These are phyloP conservation scores for Cryphonectria naterciae DNA, from an alignment of 2,329 filamentous ascomycete genomes.

Conservation along the genomic window DNA sequence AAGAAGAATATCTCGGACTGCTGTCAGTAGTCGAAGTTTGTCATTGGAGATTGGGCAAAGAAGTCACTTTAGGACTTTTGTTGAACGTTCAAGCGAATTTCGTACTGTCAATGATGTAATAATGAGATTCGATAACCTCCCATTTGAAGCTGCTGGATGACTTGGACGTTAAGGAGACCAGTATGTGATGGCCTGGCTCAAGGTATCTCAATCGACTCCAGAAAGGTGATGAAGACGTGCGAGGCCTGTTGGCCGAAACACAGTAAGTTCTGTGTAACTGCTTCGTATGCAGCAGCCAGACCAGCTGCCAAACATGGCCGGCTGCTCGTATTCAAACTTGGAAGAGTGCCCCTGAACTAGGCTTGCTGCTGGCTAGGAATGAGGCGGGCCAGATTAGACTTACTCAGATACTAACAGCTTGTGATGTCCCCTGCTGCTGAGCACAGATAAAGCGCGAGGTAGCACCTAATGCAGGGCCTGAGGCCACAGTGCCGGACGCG, in stretches of 20 bases:
- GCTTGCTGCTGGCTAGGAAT: not conserved
- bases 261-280: not conserved
- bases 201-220: not conserved
- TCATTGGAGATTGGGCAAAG: slow-evolving; percentile 2
- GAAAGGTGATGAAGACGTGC: not conserved
- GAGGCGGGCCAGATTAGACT: not conserved
- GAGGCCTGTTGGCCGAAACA: not conserved
- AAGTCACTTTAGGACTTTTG: not conserved
- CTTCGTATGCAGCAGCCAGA: not conserved
- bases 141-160: slow-evolving; percentile 2
- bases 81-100: not conserved
- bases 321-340: slow-evolving; percentile 22
- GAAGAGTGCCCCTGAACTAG: not conserved
- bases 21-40: not conserved
- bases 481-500: not conserved
- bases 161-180: slow-evolving; percentile 2
- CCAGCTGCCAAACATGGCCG: slow-evolving; percentile 1
- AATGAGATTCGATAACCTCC: slow-evolving; percentile 7
- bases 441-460: not conserved
- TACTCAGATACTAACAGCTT: slow-evolving; percentile 1
- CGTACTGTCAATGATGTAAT: slow-evolving; percentile 4
- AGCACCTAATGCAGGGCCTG: not conserved
- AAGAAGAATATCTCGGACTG: not conserved
- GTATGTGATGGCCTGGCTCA: slow-evolving; percentile 2
- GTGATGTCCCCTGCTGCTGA: not conserved